These are phyloP conservation scores for Solidago caesia DNA, from an alignment of 129 eudicot genomes.

Conservation along the genomic window DNA sequence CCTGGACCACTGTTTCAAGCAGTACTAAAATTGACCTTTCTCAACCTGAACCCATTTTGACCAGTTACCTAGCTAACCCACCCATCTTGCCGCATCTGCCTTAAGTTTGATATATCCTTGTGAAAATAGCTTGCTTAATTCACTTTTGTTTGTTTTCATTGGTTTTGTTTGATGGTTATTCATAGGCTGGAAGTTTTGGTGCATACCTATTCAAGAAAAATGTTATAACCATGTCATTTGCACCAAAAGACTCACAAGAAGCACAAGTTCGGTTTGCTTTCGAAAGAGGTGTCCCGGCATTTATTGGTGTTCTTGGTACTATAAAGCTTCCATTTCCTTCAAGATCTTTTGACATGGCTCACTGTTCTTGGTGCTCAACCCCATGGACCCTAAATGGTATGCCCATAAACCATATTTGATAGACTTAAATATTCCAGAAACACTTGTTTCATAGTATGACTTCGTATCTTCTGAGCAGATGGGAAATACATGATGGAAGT, in stretches of 20 bases:
- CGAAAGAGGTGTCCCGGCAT: conserved; percentile 46
- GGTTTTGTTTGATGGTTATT: conserved; percentile 7
- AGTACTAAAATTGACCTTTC: not conserved
- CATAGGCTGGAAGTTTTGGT: conserved; percentile 32
- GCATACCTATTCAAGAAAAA: conserved; percentile 37
- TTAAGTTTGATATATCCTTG: not conserved
- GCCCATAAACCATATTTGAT: not conserved
- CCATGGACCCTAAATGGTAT: conserved; percentile 36
- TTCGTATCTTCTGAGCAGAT: conserved; percentile 15
- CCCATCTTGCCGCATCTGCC: not conserved
- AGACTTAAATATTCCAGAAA: not conserved
- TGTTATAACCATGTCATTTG: conserved; percentile 35
- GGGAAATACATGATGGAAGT: conserved; percentile 33
- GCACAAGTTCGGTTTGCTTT: conserved; percentile 42
- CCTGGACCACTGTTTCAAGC: not conserved
- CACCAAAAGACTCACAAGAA: conserved; percentile 35
- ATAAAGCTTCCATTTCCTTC: conserved; percentile 38
- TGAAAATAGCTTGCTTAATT: not conserved
- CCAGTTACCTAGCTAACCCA: not conserved
- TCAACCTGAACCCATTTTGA: not conserved
- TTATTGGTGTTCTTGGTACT: conserved; percentile 33
- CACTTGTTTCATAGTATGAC: not conserved
- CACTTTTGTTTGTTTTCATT: not conserved
- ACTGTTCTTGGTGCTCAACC: conserved; percentile 32
- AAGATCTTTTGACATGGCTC: conserved; percentile 38